Percentiles rank a stretch among this genome's conserved stretches.
These are phyloP conservation scores for Schizophyllum commune DNA, from an alignment of 1,284 basidiomycete species.

Conservation along the genomic window DNA sequence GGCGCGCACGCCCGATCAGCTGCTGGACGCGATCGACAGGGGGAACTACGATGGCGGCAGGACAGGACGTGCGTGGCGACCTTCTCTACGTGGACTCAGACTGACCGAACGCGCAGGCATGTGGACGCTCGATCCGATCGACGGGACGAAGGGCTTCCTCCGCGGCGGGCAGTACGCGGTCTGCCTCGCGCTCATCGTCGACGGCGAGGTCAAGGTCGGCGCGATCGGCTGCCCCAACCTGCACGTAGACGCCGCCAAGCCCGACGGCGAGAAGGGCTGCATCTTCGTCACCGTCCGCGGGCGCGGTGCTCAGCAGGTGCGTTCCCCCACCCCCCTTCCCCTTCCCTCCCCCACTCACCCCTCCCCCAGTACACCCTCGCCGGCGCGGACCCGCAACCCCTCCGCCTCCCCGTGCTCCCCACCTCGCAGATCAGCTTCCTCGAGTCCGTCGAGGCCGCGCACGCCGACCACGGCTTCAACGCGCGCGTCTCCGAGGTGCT, in stretches of 20 bases:
- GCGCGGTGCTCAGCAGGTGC: slow-evolving; percentile 73
- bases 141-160: slow-evolving; percentile 93
- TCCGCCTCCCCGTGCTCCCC: slow-evolving; percentile 39
- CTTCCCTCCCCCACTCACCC: neutral
- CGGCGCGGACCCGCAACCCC: slow-evolving; percentile 32
- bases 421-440: too few species aligned
- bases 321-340: slow-evolving; percentile 6
- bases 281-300: slow-evolving; percentile 82
- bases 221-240: slow-evolving; percentile 97
- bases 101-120: slow-evolving; percentile 41
- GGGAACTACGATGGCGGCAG: slow-evolving; percentile 78
- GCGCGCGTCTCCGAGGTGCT: too few species aligned
- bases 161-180: slow-evolving; percentile 97
- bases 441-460: too few species aligned
- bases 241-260: slow-evolving; percentile 49
- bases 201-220: slow-evolving; percentile 80
- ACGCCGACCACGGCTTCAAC: too few species aligned
- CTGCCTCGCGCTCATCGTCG: slow-evolving; percentile 86
- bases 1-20: slow-evolving; percentile 42
- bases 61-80: slow-evolving; percentile 58
- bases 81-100: slow-evolving; percentile 15
- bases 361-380: slow-evolving; percentile 31
- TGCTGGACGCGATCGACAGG: slow-evolving; percentile 82
- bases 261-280: slow-evolving; percentile 62
- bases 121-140: slow-evolving; percentile 91